Conservation (phyloP, 768 basidiomycete genomes). For the Sistotremastrum suecicum region DNA sequence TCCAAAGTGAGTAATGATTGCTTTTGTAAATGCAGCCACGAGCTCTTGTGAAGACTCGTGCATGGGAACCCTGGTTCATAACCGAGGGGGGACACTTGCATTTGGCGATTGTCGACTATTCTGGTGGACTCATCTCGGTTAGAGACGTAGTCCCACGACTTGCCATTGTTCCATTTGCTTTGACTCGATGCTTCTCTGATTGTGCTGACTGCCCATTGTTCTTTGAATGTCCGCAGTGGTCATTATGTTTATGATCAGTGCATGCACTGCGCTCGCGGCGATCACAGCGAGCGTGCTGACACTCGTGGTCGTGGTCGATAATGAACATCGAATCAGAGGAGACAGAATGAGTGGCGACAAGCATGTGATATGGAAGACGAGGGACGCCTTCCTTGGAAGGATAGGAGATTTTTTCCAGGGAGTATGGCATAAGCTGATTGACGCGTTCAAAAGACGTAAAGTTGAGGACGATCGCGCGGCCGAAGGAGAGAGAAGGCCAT, state of each 20-base stretch:
- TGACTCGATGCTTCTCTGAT: no score
- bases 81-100: not conserved
- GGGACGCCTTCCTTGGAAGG: not conserved
- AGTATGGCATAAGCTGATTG: no score
- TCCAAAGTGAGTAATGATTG: slow-evolving; percentile 38
- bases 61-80: not conserved
- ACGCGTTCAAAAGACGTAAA: no score
- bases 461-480: no score
- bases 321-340: slow-evolving; percentile 44
- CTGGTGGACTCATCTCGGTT: not conserved
- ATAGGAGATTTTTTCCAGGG: no score
- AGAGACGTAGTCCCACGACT: not conserved
- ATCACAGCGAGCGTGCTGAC: slow-evolving; percentile 49
- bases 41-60: not conserved
- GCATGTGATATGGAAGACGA: slow-evolving; percentile 21
- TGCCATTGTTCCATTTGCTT: no score
- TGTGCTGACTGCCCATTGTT: no score
- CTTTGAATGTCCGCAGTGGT: slow-evolving; percentile 33
- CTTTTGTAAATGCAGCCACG: not conserved
- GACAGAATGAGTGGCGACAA: slow-evolving; percentile 39
- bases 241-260: slow-evolving; percentile 88
- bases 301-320: slow-evolving; percentile 51
- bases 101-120: not conserved
- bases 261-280: slow-evolving; percentile 57
- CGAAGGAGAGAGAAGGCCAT: no score